These are phyloP conservation scores for Claviceps digitariae DNA, from an alignment of 2,329 filamentous ascomycete genomes.

Conservation along the genomic window DNA sequence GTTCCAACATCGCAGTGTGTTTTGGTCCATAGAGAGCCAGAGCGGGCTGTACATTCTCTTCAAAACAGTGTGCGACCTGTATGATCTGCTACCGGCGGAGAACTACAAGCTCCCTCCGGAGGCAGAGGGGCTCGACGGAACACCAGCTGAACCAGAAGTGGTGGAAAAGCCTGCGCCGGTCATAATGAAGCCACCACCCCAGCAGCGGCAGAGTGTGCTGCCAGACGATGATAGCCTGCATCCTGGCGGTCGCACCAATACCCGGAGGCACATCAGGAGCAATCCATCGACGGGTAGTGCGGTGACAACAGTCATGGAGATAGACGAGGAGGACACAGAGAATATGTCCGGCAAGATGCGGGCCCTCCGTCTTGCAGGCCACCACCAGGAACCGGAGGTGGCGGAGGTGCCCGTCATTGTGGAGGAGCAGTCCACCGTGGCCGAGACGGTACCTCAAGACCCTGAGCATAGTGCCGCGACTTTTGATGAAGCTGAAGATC, in stretches of 20 bases:
- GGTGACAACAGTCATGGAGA: constrained; percentile 70
- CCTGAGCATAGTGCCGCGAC: constrained; percentile 2
- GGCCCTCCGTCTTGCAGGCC: constrained; percentile 31
- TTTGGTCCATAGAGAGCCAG: constrained; percentile 83
- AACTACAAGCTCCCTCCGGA: constrained; percentile 93
- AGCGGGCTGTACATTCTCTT: constrained; percentile 94
- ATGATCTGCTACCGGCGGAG: constrained; percentile 77
- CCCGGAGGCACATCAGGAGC: constrained; percentile 66
- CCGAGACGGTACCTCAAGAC: constrained; percentile 5
- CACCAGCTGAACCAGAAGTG: constrained; percentile 27
- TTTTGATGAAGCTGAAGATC: not conserved
- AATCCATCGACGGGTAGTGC: constrained; percentile 67
- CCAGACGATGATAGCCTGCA: constrained; percentile 38
- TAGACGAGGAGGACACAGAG: constrained; percentile 57
- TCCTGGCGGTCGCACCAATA: constrained; percentile 50
- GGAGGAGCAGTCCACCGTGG: constrained; percentile 21
- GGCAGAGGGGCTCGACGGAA: constrained; percentile 66
- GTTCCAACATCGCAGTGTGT: constrained; percentile 93
- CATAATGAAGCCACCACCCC: constrained; percentile 23
- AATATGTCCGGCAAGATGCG: constrained; percentile 32
- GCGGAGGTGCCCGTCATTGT: constrained; percentile 29
- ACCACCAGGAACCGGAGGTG: constrained; percentile 30
- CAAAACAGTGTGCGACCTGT: constrained; percentile 90
- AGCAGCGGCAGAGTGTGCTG: constrained; percentile 17
- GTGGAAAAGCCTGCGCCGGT: constrained; percentile 20